A percentile compares a stretch with the other conserved stretches of the same genome.
These are phyloP conservation scores for Schoenoplectus tabernaemontani DNA, from an alignment of 202 grass and related monocot genomes.

Conservation along the genomic window DNA sequence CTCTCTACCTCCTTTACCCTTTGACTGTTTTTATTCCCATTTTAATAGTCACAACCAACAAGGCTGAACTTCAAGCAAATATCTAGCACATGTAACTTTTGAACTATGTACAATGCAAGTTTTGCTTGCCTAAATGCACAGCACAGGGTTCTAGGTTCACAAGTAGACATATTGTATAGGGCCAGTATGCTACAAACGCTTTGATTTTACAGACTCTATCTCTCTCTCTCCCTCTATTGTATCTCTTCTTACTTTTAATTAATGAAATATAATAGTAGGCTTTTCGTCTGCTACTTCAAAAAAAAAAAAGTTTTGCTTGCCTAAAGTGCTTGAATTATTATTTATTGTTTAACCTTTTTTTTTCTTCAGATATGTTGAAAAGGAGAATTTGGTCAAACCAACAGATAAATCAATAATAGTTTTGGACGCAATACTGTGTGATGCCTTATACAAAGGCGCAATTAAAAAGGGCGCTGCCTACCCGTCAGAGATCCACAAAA, in stretches of 20 bases:
- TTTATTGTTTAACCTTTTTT: background rate
- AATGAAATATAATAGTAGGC: too few relatives aligned
- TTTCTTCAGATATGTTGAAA: conserved; percentile 67
- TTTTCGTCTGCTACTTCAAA: too few relatives aligned
- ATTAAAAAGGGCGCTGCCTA: conserved; percentile 77
- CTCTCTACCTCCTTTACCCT: background rate
- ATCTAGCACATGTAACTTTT: background rate
- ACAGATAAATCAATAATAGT: conserved; percentile 60
- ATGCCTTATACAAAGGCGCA: conserved; percentile 88
- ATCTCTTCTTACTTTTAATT: too few relatives aligned
- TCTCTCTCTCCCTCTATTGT: too few relatives aligned
- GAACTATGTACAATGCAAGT: background rate
- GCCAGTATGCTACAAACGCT: too few relatives aligned
- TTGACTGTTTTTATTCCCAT: background rate
- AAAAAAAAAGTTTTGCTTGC: too few relatives aligned
- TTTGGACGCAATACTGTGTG: conserved; percentile 69
- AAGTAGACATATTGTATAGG: too few relatives aligned
- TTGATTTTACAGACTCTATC: too few relatives aligned
- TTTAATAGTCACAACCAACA: background rate
- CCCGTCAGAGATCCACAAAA: conserved; percentile 83
- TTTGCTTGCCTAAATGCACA: too few relatives aligned
- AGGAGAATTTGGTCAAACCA: conserved; percentile 91
- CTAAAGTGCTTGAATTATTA: background rate
- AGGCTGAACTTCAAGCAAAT: background rate
- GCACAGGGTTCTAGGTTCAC: too few relatives aligned